phyloP scores from a whole-genome alignment of 2,329 filamentous ascomycete genomes.

The Epichloe scottii region DNA sequence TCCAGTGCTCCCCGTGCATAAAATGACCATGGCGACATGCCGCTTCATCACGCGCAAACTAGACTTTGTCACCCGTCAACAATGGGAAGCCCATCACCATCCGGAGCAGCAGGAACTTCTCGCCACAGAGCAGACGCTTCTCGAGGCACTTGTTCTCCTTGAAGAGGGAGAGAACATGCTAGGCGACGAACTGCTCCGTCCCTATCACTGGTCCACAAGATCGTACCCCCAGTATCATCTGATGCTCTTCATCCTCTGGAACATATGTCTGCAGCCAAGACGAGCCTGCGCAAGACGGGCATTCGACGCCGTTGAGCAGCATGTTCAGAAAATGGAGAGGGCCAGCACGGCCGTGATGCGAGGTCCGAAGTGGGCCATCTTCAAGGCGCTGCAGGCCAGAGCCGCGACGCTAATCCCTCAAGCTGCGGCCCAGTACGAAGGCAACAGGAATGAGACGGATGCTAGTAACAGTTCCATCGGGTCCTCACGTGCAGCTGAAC shows the following conservation, averaged over 20 bases:
- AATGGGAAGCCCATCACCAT: conserved; percentile 12
- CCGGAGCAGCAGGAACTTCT: conserved; percentile 10
- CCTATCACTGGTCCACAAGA: conserved; percentile 25
- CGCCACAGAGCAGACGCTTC: conserved; percentile 21
- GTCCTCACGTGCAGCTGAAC: not conserved
- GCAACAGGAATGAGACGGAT: not conserved
- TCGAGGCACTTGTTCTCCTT: conserved; percentile 20
- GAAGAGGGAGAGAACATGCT: conserved; percentile 18
- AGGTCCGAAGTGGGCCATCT: conserved; percentile 19
- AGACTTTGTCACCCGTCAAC: conserved; percentile 21
- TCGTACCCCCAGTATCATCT: conserved; percentile 30
- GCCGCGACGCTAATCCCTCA: conserved; percentile 13
- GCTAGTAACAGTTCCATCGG: not conserved
- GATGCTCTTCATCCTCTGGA: conserved; percentile 30
- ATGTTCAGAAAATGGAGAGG: conserved; percentile 5
- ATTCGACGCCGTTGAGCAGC: conserved; percentile 15
- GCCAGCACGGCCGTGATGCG: not conserved
- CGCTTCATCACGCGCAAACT: conserved; percentile 21
- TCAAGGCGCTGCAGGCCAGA: conserved; percentile 19
- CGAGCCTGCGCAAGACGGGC: conserved; percentile 16
- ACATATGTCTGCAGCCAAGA: conserved; percentile 26
- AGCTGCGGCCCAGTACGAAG: not conserved
- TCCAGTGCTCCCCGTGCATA: conserved; percentile 34
- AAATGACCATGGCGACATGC: conserved; percentile 16
- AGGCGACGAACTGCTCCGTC: conserved; percentile 24